Conservation (phyloP, 1,284 basidiomycete species). For the Schizophyllum commune region DNA sequence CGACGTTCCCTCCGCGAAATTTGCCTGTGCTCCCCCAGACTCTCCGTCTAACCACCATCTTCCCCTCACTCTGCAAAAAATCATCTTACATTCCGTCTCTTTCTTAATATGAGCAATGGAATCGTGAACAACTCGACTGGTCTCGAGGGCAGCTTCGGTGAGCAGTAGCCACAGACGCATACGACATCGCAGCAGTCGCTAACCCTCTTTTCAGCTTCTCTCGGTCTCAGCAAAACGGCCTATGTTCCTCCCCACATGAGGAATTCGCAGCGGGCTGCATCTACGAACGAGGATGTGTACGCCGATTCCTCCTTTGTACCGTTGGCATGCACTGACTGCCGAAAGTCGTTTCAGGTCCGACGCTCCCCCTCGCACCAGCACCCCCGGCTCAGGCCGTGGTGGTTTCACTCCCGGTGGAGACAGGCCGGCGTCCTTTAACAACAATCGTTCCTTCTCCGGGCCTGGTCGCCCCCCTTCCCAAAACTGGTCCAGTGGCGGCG, state of each 20-base stretch:
- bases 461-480: constrained; percentile 17
- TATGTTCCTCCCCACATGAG: constrained; percentile 93
- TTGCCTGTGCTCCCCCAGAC: no score
- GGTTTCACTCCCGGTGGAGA: constrained; percentile 39
- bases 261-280: constrained; percentile 72
- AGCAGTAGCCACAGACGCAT: constrained; percentile 23
- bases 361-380: constrained; percentile 49
- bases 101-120: constrained; percentile 80
- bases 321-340: constrained; percentile 29
- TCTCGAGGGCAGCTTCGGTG: constrained; percentile 80
- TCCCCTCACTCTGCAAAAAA: constrained; percentile 12
- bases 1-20: no score
- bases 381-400: constrained; percentile 46
- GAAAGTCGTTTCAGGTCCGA: constrained; percentile 37
- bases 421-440: constrained; percentile 26
- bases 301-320: neutral
- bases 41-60: constrained; percentile 5
- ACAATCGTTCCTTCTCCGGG: constrained; percentile 35
- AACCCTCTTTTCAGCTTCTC: constrained; percentile 34
- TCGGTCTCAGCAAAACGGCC: constrained; percentile 75
- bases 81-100: constrained; percentile 8
- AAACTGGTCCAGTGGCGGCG: constrained; percentile 16
- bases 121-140: constrained; percentile 71
- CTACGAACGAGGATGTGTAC: constrained; percentile 22
- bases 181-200: neutral